These are phyloP conservation scores for Candida alai DNA, from an alignment of 805 yeast genomes.

Conservation along the genomic window DNA sequence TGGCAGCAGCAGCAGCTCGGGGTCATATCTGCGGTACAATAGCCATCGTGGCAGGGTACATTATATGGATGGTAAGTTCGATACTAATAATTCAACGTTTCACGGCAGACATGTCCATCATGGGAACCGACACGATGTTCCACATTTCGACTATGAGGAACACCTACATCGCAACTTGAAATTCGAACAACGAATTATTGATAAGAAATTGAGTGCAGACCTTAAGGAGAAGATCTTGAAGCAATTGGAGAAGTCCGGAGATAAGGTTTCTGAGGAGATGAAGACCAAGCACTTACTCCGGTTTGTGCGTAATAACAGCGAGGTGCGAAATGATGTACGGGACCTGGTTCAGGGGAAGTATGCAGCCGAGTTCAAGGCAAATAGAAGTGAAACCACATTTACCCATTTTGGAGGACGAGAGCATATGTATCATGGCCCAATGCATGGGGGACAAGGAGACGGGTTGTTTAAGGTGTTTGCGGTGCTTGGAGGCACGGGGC, in stretches of 20 bases:
- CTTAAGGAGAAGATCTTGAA: conserved; percentile 29
- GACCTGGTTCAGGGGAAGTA: conserved; percentile 6
- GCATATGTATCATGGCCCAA: conserved; percentile 34
- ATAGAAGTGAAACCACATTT: conserved; percentile 14
- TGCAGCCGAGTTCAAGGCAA: not conserved
- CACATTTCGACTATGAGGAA: conserved; percentile 57
- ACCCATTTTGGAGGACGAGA: no score
- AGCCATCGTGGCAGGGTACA: conserved; percentile 27
- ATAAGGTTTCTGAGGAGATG: conserved; percentile 30
- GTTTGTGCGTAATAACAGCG: conserved; percentile 31
- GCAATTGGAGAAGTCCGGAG: conserved; percentile 32
- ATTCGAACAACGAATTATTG: conserved; percentile 41
- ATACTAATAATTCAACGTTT: conserved; percentile 17
- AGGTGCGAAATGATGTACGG: conserved; percentile 6
- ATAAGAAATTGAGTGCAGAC: conserved; percentile 25
- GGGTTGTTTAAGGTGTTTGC: no score
- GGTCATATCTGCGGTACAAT: no score
- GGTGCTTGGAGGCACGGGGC: conserved; percentile 7
- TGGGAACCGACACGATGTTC: conserved; percentile 49
- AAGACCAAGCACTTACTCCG: conserved; percentile 41
- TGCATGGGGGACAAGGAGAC: conserved; percentile 13
- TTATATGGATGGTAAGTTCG: conserved; percentile 11
- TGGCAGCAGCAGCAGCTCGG: conserved; percentile 15
- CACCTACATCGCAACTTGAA: conserved; percentile 51
- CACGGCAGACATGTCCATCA: conserved; percentile 35